A percentile compares a stretch with the other conserved stretches of the same genome.
Evolutionary conservation across 23 red algal genomes (phyloP).

Genomic region (Gracilaria gracilis): DNA sequence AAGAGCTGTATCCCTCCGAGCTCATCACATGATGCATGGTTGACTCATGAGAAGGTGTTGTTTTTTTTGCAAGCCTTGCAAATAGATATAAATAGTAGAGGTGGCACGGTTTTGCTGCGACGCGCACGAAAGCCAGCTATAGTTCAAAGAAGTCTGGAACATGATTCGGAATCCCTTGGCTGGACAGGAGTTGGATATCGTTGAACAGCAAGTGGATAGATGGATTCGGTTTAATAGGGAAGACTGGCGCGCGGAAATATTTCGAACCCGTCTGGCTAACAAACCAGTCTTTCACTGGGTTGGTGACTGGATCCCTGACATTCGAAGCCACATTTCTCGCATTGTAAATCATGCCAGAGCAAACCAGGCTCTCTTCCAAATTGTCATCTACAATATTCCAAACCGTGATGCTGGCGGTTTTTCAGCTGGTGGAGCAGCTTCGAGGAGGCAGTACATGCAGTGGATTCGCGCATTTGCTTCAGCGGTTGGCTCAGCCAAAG

Average conservation of each 20-base stretch:
- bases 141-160: background rate
- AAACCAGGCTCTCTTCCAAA: constrained; percentile 45
- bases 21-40: too few species aligned
- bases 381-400: constrained; percentile 65
- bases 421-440: constrained; percentile 57
- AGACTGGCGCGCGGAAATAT: constrained; percentile 25
- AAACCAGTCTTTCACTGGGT: constrained; percentile 53
- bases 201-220: constrained; percentile 43
- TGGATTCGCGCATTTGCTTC: constrained; percentile 46
- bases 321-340: background rate
- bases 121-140: background rate
- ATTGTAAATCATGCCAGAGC: constrained; percentile 56
- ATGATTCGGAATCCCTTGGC: constrained; percentile 37
- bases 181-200: constrained; percentile 39
- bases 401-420: constrained; percentile 62
- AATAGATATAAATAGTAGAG: background rate
- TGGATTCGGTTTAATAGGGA: constrained; percentile 50
- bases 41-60: background rate
- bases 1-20: background rate
- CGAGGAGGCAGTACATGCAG: constrained; percentile 25
- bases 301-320: constrained; percentile 47
- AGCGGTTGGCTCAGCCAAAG: constrained; percentile 33
- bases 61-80: background rate
- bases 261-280: constrained; percentile 42
- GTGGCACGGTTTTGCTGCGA: background rate